These are phyloP conservation scores for Leccinum variicolor DNA, from an alignment of 768 basidiomycete species.

Conservation along the genomic window DNA sequence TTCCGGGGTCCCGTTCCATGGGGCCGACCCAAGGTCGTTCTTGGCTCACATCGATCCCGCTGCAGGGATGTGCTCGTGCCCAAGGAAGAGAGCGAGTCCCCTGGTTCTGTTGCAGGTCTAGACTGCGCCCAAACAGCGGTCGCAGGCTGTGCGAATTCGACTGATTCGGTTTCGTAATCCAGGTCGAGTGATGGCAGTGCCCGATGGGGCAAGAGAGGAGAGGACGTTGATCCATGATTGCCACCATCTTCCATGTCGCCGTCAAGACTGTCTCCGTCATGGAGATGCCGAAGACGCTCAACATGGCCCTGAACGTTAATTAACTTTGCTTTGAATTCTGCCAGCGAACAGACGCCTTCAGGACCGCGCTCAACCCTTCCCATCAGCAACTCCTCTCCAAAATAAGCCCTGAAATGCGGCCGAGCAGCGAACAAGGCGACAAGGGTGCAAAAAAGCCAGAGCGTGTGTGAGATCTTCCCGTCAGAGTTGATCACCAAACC, in stretches of 20 bases:
- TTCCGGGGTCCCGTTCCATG: conserved; percentile 10
- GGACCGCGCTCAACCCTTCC: conserved; percentile 9
- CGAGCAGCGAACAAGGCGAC: conserved; percentile 18
- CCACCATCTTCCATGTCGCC: conserved; percentile 17
- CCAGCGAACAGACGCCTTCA: conserved; percentile 13
- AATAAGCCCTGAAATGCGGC: conserved; percentile 9
- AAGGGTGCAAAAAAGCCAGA: conserved; percentile 47
- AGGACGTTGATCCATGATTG: conserved; percentile 22
- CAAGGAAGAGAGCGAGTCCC: conserved; percentile 7
- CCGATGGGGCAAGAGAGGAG: conserved; percentile 22
- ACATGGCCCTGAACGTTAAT: conserved; percentile 23
- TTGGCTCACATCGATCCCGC: not conserved
- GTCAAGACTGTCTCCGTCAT: conserved; percentile 14
- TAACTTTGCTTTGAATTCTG: conserved; percentile 23
- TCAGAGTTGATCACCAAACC: conserved; percentile 46
- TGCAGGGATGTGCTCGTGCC: not conserved
- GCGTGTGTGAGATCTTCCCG: conserved; percentile 45
- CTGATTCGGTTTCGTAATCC: conserved; percentile 20
- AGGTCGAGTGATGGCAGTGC: conserved; percentile 6
- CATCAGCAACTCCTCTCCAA: conserved; percentile 13
- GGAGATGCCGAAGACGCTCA: conserved; percentile 16
- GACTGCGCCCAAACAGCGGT: not conserved
- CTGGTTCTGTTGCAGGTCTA: conserved; percentile 3
- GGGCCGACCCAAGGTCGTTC: not conserved
- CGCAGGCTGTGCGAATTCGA: conserved; percentile 11